Evolutionary conservation across 495 filamentous ascomycete species (phyloP).

Genomic region (Amphirosellinia nigrospora): DNA sequence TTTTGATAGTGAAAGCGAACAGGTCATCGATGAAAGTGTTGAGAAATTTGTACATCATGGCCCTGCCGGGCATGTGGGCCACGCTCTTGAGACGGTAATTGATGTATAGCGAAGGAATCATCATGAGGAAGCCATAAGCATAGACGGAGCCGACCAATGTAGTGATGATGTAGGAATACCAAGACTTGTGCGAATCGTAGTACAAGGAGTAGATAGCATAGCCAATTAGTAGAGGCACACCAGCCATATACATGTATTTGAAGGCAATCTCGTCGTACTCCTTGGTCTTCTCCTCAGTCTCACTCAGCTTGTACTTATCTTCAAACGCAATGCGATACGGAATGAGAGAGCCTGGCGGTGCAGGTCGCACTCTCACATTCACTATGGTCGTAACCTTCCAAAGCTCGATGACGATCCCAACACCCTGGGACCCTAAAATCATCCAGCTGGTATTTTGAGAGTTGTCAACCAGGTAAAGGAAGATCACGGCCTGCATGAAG

Average conservation of each 20-base stretch:
- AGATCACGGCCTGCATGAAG: conserved; percentile 96
- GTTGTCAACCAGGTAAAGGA: conserved; percentile 98
- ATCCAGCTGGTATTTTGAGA: conserved; percentile 98
- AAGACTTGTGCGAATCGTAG: conserved; percentile 96
- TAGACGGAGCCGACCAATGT: conserved; percentile 96
- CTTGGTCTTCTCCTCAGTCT: conserved; percentile 96
- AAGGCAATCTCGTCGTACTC: conserved; percentile 98
- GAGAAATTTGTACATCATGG: conserved; percentile 97
- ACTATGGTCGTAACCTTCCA: conserved; percentile 99
- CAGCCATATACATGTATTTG: conserved; percentile 90
- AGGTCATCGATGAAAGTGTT: conserved; percentile 73
- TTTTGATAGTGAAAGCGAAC: conserved; percentile 98
- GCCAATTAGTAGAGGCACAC: conserved; percentile 84
- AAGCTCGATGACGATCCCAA: conserved; percentile 91
- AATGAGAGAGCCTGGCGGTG: conserved; percentile 69
- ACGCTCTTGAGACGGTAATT: conserved; percentile 97
- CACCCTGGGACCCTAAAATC: conserved; percentile 92
- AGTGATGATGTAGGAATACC: conserved; percentile 91
- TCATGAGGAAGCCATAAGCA: conserved; percentile 98
- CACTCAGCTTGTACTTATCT: conserved; percentile 94
- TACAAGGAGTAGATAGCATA: conserved; percentile 90
- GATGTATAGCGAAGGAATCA: conserved; percentile 97
- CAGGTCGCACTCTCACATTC: conserved; percentile 80
- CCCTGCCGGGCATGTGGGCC: conserved; percentile 94
- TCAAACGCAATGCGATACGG: conserved; percentile 89